Percentiles rank a stretch among this genome's conserved stretches.
Conservation (phyloP, 2,329 filamentous ascomycete species). For the Tolypocladium paradoxum region DNA sequence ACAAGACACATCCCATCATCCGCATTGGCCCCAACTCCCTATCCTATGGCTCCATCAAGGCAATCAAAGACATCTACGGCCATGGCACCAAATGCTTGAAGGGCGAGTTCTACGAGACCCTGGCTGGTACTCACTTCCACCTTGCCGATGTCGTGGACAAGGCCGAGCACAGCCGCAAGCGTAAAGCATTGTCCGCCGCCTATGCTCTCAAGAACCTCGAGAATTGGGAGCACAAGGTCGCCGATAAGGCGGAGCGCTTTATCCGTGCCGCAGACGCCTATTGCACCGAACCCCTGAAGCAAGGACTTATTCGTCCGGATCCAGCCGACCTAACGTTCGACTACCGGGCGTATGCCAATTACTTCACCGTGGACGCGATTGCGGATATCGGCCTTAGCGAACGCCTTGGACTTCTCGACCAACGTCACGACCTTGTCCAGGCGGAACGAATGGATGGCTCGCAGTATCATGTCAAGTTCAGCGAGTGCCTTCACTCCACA, state of each 20-base stretch:
- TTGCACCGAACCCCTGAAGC: constrained; percentile 25
- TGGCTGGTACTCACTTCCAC: constrained; percentile 37
- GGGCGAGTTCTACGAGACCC: constrained; percentile 33
- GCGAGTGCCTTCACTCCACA: constrained; percentile 39
- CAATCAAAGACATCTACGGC: constrained; percentile 24
- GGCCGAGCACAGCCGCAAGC: constrained; percentile 38
- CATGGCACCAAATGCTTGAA: constrained; percentile 40
- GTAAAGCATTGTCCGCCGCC: constrained; percentile 36
- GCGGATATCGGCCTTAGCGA: constrained; percentile 43
- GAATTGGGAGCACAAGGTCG: constrained; percentile 43
- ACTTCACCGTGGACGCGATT: constrained; percentile 46
- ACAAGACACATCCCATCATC: constrained; percentile 27
- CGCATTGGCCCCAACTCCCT: constrained; percentile 16
- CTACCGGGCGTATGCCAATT: constrained; percentile 40
- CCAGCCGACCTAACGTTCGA: constrained; percentile 35
- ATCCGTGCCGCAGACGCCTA: no score
- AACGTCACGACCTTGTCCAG: constrained; percentile 35
- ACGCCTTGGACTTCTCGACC: constrained; percentile 38
- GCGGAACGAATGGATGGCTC: no score
- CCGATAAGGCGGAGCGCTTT: constrained; percentile 34
- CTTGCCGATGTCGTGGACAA: constrained; percentile 42
- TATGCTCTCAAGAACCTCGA: constrained; percentile 44
- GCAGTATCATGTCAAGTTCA: constrained; percentile 31
- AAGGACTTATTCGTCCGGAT: constrained; percentile 12
- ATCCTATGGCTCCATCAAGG: constrained; percentile 11